A percentile compares a stretch with the other conserved stretches of the same genome.
Conservation (phyloP, 164 flowering plant species). For the Macadamia tetraphylla region DNA sequence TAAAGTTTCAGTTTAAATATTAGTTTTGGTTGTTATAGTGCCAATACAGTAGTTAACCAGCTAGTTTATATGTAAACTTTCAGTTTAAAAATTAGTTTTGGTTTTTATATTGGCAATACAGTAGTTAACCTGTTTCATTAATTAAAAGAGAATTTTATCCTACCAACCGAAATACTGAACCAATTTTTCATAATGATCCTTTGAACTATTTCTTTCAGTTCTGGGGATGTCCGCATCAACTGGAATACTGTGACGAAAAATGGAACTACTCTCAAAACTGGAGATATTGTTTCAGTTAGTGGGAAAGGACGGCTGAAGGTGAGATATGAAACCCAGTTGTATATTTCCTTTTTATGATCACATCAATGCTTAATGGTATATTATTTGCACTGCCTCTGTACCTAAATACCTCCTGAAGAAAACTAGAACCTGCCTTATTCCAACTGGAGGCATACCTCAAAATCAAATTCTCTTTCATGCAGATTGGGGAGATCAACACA, state of each 20-base stretch:
- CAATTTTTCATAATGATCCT: background rate
- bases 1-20: no score
- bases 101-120: no score
- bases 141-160: background rate
- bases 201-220: constrained; percentile 29
- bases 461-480: constrained; percentile 14
- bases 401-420: background rate
- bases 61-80: no score
- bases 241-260: constrained; percentile 73
- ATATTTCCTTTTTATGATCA: background rate
- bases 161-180: background rate
- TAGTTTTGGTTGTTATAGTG: no score
- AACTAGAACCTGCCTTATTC: background rate
- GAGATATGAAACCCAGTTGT: background rate
- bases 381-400: background rate
- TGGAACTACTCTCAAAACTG: constrained; percentile 66
- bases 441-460: constrained; percentile 2
- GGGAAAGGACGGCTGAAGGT: constrained; percentile 91
- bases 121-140: no score
- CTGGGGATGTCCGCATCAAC: constrained; percentile 81
- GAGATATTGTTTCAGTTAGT: constrained; percentile 80
- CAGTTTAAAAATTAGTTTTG: no score
- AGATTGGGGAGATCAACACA: constrained; percentile 80
- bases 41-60: no score
- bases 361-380: background rate